Evolutionary conservation across 345 rosid genomes (phyloP).

Genomic region (Eucalyptus pumila): DNA sequence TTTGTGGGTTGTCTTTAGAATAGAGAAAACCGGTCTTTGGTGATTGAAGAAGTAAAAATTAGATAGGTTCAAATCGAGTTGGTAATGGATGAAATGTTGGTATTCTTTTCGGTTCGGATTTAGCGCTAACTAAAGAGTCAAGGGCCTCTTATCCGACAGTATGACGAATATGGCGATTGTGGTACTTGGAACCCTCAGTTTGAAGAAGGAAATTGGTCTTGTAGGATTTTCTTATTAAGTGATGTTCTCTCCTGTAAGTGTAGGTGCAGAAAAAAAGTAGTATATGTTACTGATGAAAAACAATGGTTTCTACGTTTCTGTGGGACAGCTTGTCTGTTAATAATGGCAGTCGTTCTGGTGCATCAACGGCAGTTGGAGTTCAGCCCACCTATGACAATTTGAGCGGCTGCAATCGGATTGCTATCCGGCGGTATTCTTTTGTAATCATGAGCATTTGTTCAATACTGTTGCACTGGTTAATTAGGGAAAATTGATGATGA

Average conservation of each 20-base stretch:
- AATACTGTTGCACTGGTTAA: not conserved
- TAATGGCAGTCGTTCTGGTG: slow-evolving; percentile 22
- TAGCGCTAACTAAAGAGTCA: not conserved
- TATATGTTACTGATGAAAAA: not conserved
- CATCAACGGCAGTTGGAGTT: slow-evolving; percentile 23
- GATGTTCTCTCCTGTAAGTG: not conserved
- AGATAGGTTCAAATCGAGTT: not conserved
- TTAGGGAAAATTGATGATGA: not conserved
- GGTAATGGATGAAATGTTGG: not conserved
- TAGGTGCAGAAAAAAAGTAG: not conserved
- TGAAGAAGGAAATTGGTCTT: not conserved
- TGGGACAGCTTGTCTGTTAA: slow-evolving; percentile 39
- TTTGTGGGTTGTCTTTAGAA: not conserved
- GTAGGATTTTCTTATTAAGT: not conserved
- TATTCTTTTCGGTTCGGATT: not conserved
- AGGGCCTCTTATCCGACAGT: not conserved
- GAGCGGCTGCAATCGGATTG: slow-evolving; percentile 19
- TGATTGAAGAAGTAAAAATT: not conserved
- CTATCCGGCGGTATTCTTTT: slow-evolving; percentile 8
- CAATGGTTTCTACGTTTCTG: not conserved
- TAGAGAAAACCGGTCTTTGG: not conserved
- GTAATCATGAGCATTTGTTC: not conserved
- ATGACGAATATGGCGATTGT: not conserved
- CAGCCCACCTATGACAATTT: slow-evolving; percentile 34
- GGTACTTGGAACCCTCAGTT: not conserved